Evolutionary conservation across 2,329 filamentous ascomycete genomes (phyloP), one percentile per base, ranked within the genome.

Genomic region (Cercospora brassicicola): DNA sequence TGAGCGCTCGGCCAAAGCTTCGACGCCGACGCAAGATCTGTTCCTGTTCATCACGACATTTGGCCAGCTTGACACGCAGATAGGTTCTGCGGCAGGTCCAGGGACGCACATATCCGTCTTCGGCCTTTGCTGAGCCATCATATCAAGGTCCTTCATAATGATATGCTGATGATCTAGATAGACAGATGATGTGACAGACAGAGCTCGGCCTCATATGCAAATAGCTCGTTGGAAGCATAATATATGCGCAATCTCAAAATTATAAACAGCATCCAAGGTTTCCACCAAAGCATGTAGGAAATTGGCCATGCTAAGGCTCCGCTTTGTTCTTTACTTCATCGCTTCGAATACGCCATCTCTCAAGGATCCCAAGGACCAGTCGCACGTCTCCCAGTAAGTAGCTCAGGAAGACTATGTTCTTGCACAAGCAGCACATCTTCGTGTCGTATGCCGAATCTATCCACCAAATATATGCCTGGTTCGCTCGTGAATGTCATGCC

Each of bases 401-500:
- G 77, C 56, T 88, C 84, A 0, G 87, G 84, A 62, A 85, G 81
- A 0, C 83, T 86, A 62, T 83, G 74, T 64, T 84, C 84, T 65
- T 76, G 85, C 7, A 90, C 85, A 3, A 89, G 78, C 62, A 88
- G 83, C 7, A 89, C 81, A 73, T 90, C 87, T 73, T 90, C 88
- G 73, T 89, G 87, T 42, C 87, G 80, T 0, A 89, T 86, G 0
- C 88, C 88, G 75, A 90, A 90, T 59, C 83, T 83, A 28, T 83
- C 83, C 23, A 86, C 81, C 0, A 89, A 77, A 74, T 90, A 90
- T 33, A 90, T 84, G 0, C 88, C 88, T 0, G 88, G 88, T 78
- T 90, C 88, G 9, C 85, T 84, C 0, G 88, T 89, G 68, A 90
- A 90, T 0, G 84, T 82, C 87, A 90, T 90, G 0, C 88, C 87